phyloP scores from a whole-genome alignment of 108 stramenopile genomes.

The Parmales sp. region DNA sequence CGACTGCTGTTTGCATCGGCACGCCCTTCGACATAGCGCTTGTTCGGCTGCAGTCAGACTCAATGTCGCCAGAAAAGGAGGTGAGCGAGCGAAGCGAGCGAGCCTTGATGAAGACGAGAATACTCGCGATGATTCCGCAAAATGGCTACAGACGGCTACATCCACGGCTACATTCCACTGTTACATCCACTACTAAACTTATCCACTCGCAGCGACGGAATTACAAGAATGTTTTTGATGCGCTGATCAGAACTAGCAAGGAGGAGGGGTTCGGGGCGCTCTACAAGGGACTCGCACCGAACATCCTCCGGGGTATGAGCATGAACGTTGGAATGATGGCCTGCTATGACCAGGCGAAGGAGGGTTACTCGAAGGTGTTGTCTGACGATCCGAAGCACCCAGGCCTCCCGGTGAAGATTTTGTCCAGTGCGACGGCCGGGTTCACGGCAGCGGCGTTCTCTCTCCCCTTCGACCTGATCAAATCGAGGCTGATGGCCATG shows the following conservation, averaged over 20 bases:
- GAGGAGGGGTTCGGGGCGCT: conserved; percentile 90
- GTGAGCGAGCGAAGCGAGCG: no score
- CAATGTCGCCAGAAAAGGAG: no score
- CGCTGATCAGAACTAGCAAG: conserved; percentile 67
- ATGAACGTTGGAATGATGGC: conserved; percentile 99
- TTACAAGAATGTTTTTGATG: conserved; percentile 96
- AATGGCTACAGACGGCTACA: no score
- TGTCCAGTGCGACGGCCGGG: conserved; percentile 42
- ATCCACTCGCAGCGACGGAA: conserved; percentile 86
- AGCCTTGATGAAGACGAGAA: no score
- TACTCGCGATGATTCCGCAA: no score
- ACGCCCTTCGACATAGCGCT: conserved; percentile 96
- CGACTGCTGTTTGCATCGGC: conserved; percentile 91
- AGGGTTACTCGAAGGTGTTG: conserved; percentile 11
- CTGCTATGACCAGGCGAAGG: conserved; percentile 97
- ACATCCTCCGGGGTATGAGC: conserved; percentile 91
- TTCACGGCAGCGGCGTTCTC: conserved; percentile 90
- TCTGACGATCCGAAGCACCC: neutral
- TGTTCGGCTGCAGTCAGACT: conserved; percentile 89
- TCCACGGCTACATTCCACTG: no score
- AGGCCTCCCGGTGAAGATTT: no score
- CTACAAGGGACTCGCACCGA: conserved; percentile 87
- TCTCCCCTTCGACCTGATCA: conserved; percentile 94
- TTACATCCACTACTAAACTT: no score
- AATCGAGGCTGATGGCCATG: conserved; percentile 87